phyloP scores from a whole-genome alignment of 345 rosid genomes.

The Syzygium aqueum region DNA sequence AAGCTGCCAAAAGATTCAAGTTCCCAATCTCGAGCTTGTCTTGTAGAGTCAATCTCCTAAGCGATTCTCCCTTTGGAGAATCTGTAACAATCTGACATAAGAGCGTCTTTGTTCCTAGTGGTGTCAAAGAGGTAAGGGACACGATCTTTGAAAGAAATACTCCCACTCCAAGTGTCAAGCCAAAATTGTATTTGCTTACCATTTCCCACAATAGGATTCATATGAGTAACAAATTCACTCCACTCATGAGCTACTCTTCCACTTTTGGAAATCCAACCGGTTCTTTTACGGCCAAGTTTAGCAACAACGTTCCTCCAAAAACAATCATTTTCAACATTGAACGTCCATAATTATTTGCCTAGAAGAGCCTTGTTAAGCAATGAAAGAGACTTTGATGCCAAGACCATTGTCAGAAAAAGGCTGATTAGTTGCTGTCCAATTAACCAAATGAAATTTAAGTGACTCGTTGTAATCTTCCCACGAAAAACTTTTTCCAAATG shows the following conservation, averaged over 20 bases:
- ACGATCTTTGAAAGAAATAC: not conserved
- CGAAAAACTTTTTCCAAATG: not conserved
- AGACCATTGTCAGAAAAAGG: not conserved
- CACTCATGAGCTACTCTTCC: not conserved
- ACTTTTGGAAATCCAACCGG: not conserved
- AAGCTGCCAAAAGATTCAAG: not conserved
- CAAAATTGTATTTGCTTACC: not conserved
- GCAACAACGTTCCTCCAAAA: not conserved
- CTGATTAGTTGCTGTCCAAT: not conserved
- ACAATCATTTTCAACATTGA: not conserved
- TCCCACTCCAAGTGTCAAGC: not conserved
- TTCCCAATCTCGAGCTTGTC: not conserved
- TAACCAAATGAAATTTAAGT: not conserved
- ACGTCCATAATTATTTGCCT: not conserved
- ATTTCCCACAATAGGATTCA: not conserved
- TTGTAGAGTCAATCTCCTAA: not conserved
- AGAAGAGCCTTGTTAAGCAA: not conserved
- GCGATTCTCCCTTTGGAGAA: not conserved
- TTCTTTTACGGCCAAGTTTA: not conserved
- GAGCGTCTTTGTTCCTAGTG: not conserved
- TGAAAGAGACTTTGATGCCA: not conserved
- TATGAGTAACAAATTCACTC: not conserved
- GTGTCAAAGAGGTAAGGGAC: not conserved
- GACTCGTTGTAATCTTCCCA: not conserved
- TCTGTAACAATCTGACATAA: not conserved